Percentiles rank a stretch among this genome's conserved stretches.
phyloP scores from a whole-genome alignment of 2,329 filamentous ascomycete genomes.

The Penicillium sp. region DNA sequence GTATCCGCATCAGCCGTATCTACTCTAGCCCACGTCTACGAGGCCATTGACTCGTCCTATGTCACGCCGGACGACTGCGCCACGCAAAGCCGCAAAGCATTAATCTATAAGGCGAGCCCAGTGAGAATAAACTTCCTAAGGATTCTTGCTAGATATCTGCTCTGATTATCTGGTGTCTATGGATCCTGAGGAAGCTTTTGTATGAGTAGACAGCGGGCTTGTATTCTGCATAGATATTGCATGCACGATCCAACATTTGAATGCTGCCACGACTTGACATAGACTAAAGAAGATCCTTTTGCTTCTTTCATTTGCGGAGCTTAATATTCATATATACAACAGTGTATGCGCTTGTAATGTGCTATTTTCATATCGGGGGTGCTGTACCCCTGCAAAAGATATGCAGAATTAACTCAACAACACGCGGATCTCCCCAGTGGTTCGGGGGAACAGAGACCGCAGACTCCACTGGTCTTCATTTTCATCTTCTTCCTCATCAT shows the following conservation, averaged over 20 bases:
- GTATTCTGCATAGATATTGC: no score
- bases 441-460: conserved; percentile 61
- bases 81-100: background rate
- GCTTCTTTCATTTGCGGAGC: background rate
- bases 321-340: background rate
- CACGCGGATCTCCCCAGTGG: conserved; percentile 62
- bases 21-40: conserved; percentile 13
- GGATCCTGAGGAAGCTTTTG: background rate
- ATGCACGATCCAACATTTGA: no score
- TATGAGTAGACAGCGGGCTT: no score
- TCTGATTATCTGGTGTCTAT: background rate
- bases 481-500: conserved; percentile 36
- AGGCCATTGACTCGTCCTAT: conserved; percentile 17
- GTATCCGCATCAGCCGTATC: no score
- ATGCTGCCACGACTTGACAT: background rate
- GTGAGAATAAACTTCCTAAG: conserved; percentile 13
- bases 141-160: background rate
- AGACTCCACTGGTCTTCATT: conserved; percentile 40
- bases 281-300: background rate
- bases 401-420: conserved; percentile 52
- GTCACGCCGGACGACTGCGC: conserved; percentile 17
- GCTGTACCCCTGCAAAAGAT: background rate
- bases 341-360: background rate
- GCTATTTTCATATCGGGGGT: background rate
- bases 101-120: conserved; percentile 17